Base-by-base conservation (phyloP, 805 yeast genomes). In the Helenozyma rhizophorensis region DNA sequence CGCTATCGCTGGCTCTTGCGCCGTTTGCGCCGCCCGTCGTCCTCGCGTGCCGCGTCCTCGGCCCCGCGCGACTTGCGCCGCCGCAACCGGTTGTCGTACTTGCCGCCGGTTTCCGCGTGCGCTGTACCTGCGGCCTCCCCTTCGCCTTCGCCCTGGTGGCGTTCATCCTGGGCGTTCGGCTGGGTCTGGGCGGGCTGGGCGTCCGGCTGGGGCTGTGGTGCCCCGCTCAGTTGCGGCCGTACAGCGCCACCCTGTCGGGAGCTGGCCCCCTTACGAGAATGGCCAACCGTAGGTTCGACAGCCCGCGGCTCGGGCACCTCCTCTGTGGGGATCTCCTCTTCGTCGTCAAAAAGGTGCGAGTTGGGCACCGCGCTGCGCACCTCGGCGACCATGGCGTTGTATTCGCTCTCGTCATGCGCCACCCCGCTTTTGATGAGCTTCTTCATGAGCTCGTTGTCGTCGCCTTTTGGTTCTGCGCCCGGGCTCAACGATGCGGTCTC, bases 291-390 rank as follows among this genome's bases (percentile, higher is more conserved):
- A 5, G 19, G 19, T 6, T 8, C 8, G 19, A 6, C 19, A 8
- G 19, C 19, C 19, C 19, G 19, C 19, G 8, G 7, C 5, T 17
- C 19, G 19, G 5, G 7, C 19, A 5, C 19, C 7, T 17, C 19
- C 19, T 17, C 47, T 12, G 37, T 50, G 5, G 12, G 22, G 8
- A 25, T 47, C 21, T 56, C 62, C 17, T 50, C 59, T 30, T 65
- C 73, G 28, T 60, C 69, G 12, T 61, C 64, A 34, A 65, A 65
- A 13, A 66, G 49, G 32, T 66, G 70, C 2, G 66, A 45, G 33
- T 57, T 53, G 8, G 47, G 40, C 1, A 63, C 58, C 8, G 56
- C 56, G 16, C 49, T 41, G 21, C 55, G 59, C 2, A 62, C 54
- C 14, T 65, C 70, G 14, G 46, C 47, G 4, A 67, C 42, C 33